Base-by-base conservation (phyloP, 306 rosid species). In the Vigna angularis region DNA sequence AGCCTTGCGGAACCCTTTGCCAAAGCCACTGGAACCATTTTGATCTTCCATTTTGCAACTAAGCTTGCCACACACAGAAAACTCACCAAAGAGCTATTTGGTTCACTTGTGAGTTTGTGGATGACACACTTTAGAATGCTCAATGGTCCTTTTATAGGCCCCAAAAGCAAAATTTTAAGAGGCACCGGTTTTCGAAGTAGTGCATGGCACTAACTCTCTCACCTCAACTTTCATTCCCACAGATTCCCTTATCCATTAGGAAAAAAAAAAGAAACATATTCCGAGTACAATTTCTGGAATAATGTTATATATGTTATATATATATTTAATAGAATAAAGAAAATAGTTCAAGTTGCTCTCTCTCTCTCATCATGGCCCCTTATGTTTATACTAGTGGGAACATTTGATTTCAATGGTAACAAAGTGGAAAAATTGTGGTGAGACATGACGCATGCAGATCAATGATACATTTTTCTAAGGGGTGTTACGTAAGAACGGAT, bases 361-460 rank as follows among this genome's bases (percentile, higher is more conserved):
- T 40, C 45, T 40, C 45, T 42, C 13, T 42, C 47, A 9, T 42
- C 47, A 45, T 45, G 5, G 5, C 5, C 15, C 5, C 8, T 17
- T 52, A 55, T 69, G 65, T 30, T 30, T 4, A 30, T 30, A 30
- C 15, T 68, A 74, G 80, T 82, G 79, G 86, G 32, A 48, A 15
- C 50, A 70, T 84, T 80, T 59, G 86, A 81, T 86, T 89, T 61
- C 83, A 75, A 68, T 86, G 82, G 81, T 78, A 81, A 76, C 83
- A 83, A 73, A 86, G 82, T 86, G 73, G 44, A 44, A 62, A 75
- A 15, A 74, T 85, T 76, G 89, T 88, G 91, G 85, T 45, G 12
- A 42, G 84, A 17, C 59, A 76, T 80, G 87, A 85, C 70, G 36
- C 44, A 63, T 48, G 77, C 56, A 65, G 48, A 67, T 45, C 20